Percentiles rank a stretch among this genome's conserved stretches.
These are phyloP conservation scores for Sambucus nigra DNA, from an alignment of 129 eudicot species.

Conservation along the genomic window DNA sequence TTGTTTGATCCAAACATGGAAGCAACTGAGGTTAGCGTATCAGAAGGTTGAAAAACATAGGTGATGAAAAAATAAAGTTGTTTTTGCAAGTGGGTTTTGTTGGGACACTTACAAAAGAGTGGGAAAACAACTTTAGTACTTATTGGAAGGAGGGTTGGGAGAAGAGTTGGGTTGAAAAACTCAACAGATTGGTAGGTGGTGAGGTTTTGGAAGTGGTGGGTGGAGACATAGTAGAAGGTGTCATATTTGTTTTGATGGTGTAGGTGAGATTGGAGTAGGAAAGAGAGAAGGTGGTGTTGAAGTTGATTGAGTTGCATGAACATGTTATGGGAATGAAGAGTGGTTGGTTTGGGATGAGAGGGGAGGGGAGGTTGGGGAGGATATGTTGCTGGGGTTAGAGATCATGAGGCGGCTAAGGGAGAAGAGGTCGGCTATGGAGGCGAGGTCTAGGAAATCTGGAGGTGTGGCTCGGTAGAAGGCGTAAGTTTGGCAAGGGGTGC, in stretches of 20 bases:
- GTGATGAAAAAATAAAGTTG: slow-evolving; percentile 39
- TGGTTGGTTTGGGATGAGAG: slow-evolving; percentile 47
- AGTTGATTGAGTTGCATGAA: slow-evolving; percentile 52
- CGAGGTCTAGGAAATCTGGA: slow-evolving; percentile 50
- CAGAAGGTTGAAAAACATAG: slow-evolving; percentile 72
- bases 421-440: slow-evolving; percentile 68
- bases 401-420: slow-evolving; percentile 59
- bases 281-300: slow-evolving; percentile 31
- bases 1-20: slow-evolving; percentile 33
- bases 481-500: slow-evolving; percentile 40
- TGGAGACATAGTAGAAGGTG: slow-evolving; percentile 53
- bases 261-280: slow-evolving; percentile 56
- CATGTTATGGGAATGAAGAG: slow-evolving; percentile 70
- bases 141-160: slow-evolving; percentile 36
- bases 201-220: slow-evolving; percentile 37
- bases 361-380: slow-evolving; percentile 38
- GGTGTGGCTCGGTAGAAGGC: slow-evolving; percentile 50
- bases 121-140: slow-evolving; percentile 55
- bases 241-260: slow-evolving; percentile 44
- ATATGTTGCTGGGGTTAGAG: slow-evolving; percentile 58
- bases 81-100: slow-evolving; percentile 32
- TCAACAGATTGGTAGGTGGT: slow-evolving; percentile 73
- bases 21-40: slow-evolving; percentile 48
- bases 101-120: slow-evolving; percentile 84
- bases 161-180: slow-evolving; percentile 57